Evolutionary conservation across 1,139 yeast genomes (phyloP), one percentile per base, ranked within the genome.

Genomic region (Lipomyces yarrowii): DNA sequence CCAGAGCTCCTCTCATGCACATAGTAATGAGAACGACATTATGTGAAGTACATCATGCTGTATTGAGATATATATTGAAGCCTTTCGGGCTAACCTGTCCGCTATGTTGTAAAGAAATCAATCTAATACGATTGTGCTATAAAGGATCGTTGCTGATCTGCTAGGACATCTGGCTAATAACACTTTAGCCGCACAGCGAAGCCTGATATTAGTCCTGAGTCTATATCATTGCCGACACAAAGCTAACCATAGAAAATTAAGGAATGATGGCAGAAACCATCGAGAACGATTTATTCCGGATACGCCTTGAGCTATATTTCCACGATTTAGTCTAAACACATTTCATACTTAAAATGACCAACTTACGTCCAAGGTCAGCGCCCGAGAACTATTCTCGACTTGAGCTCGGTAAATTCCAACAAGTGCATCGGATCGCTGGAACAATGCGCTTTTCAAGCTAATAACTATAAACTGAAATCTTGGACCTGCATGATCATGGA

Each of bases 331-430:
- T 10, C n/a, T 30, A 26, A 52, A 8, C 11, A 10, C 32, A 15
- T 37, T 35, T 52, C 18, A 4, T 37, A 52, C 3, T 18, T n/a
- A 32, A 11, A 54, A 56, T 39, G 8, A 8, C 10, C 15, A 5
- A 64, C 68, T 42, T 64, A 90, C 81, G 75, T 91, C 94, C 66
- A 90, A 77, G 0, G 96, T 89, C 51, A 94, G 82, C 0, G 96
- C 88, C 71, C 84, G 85, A 1, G 97, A 91, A 62, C 91, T 84
- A 73, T 90, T 91, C 67, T 86, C 86, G 21, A 81, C 81, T 74
- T 91, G 97, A 72, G 92, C 96, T 69, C 97, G 83, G 79, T 90
- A 94, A 60, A 94, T 93, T 35, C 99, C 99, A 5, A 96, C 97
- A 68, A 94, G 81, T 0, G 97, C 88, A 74, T 92, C 97, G 5